Base-by-base conservation (phyloP, 1,284 basidiomycete genomes). In the Fomes fomentarius region DNA sequence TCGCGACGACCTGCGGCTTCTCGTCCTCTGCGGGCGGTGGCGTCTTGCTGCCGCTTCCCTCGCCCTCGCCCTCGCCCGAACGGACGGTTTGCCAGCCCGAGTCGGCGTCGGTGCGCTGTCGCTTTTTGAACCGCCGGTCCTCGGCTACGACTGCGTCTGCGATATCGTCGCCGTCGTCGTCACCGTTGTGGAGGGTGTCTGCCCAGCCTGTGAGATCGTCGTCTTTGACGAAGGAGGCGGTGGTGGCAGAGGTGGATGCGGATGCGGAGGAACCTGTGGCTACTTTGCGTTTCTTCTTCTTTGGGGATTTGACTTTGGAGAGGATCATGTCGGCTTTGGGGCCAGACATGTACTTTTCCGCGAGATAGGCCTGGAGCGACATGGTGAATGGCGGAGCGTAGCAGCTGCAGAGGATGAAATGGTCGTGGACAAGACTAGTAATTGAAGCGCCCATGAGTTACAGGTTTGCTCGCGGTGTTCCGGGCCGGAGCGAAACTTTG, bases 241-340 rank as follows among this genome's bases (percentile, higher is more conserved):
- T 67, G 2, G 69, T 64, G 8, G 63, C 51, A 6, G 74, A 66
- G 4, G 73, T 56, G 46, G 71, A 63, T 6, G 73, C 54, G n/a
- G 69, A 57, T 6, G 63, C 65, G 26, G n/a, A n/a, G n/a, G n/a
- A n/a, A n/a, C n/a, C n/a, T n/a, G n/a, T n/a, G n/a, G n/a, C n/a
- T n/a, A 79, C 78, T 70, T 89, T 92, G 46, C 84, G 81, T 71
- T 91, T 93, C 78, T 92, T 93, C 67, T 80, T 83, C 76, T 89
- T 93, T 63, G 78, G 81, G 72, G 86, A 89, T 65, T 82, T 81
- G 48, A 82, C 76, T 0, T 80, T 78, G 1, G 77, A 80, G 4
- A 98, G 81, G 61, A 99, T 98, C 14, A 94, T 95, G 63, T 98
- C 96, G 3, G 96, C 95, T 70, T 98, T 99, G 0, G 93, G 88